Conservation (phyloP, 129 eudicot genomes). For the Flaveria trinervia region DNA sequence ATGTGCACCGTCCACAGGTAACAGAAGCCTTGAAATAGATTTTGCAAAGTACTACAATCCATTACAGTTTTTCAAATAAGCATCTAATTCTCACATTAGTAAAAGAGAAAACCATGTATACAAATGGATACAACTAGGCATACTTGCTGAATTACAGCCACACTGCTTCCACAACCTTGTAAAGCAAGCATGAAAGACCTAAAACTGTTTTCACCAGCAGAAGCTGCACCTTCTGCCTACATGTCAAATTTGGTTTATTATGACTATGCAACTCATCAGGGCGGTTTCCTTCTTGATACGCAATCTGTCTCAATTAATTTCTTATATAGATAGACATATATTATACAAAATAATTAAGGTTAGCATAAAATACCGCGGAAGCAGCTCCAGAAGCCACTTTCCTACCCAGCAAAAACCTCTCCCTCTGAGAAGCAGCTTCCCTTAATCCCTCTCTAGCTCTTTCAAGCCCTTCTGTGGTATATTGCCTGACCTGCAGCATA, state of each 20-base stretch:
- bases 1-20: conserved; percentile 94
- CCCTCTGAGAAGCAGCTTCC: conserved; percentile 87
- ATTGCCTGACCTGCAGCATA: conserved; percentile 52
- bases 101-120: background rate
- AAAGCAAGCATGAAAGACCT: conserved; percentile 87
- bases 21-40: conserved; percentile 75
- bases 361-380: conserved; percentile 58
- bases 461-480: conserved; percentile 87
- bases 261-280: conserved; percentile 8
- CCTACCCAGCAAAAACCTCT: conserved; percentile 82
- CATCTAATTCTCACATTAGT: conserved; percentile 7
- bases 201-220: conserved; percentile 89
- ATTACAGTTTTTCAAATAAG: background rate
- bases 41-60: conserved; percentile 69
- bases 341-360: background rate
- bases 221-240: conserved; percentile 94
- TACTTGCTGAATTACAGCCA: conserved; percentile 95
- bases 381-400: conserved; percentile 84
- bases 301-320: background rate
- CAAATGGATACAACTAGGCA: conserved; percentile 26
- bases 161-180: conserved; percentile 96
- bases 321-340: background rate
- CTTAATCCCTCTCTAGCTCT: conserved; percentile 79
- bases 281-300: conserved; percentile 6
- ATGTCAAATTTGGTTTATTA: conserved; percentile 32